Evolutionary conservation across 1,284 basidiomycete genomes (phyloP), one percentile per base, ranked within the genome.

Genomic region (Puccinia brachypodii): DNA sequence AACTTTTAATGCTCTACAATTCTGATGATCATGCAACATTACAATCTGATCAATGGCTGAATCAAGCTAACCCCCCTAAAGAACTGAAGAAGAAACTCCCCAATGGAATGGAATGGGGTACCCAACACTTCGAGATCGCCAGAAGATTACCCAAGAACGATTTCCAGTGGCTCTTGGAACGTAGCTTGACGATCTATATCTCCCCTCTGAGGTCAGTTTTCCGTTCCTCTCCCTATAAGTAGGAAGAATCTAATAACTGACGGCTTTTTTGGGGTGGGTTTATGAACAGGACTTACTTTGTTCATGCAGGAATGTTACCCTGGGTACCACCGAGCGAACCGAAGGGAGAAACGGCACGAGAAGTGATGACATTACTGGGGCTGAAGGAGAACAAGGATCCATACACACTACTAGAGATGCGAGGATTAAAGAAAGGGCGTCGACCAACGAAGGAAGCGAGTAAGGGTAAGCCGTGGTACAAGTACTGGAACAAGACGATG

Each of bases 91-190:
- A 64, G 13, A 81, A 81, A 56, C 44, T 81, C 25, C 78, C 78
- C 1, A 73, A 81, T 1, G 78, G 78, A 22, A 71, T 68, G 78
- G 72, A 81, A 14, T 81, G 78, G 78, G 72, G 72, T 6, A 60
- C 64, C 62, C 68, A 81, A 66, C 78, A 81, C 58, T 81, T 81
- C 42, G 69, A 81, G 33, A 81, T 81, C 25, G 78, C 78, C 33
- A 50, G 78, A 44, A 33, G 71, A 62, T 31, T 81, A 11, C 68
- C 78, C 38, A 44, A 64, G 28, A 44, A 58, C 9, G 69, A 81
- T 38, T 81, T 81, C 33, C 28, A 81, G 0, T 81, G 78, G 78
- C 42, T 81, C 38, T 33, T 81, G 9, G 56, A 58, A 2, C 68
- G 56, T 1, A 73, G 69, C 53, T 58, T 81, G 28, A 81, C 78